Percentiles rank a stretch among this genome's conserved stretches.
Evolutionary conservation across 2,329 filamentous ascomycete species (phyloP).

Genomic region (Penicillium sp.): DNA sequence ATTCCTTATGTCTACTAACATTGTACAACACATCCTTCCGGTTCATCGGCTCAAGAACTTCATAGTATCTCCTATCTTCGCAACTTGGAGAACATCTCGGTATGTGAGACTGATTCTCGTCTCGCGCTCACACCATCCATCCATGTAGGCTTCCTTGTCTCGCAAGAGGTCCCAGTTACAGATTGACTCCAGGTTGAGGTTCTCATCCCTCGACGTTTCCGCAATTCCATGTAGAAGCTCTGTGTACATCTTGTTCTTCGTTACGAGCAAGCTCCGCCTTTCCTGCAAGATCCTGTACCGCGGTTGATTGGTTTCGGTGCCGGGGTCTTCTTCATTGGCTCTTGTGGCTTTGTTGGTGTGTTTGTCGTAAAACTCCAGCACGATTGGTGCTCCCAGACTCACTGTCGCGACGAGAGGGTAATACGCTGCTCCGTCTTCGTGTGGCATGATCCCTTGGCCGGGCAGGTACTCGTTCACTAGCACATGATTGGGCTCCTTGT

Average conservation of each 20-base stretch:
- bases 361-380: conserved; percentile 73
- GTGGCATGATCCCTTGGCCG: conserved; percentile 93
- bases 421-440: conserved; percentile 91
- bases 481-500: conserved; percentile 81
- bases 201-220: conserved; percentile 60
- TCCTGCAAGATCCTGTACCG: conserved; percentile 75
- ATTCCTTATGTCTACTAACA: conserved; percentile 57
- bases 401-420: conserved; percentile 87
- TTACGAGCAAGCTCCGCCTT: conserved; percentile 69
- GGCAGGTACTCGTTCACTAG: conserved; percentile 89
- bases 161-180: conserved; percentile 61
- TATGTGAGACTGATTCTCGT: conserved; percentile 66
- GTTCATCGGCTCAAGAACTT: conserved; percentile 47
- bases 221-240: conserved; percentile 63
- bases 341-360: conserved; percentile 36
- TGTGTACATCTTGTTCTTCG: conserved; percentile 54
- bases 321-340: conserved; percentile 1
- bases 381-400: conserved; percentile 75
- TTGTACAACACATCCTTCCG: background rate
- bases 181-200: conserved; percentile 56
- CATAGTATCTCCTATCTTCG: conserved; percentile 69
- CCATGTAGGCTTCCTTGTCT: conserved; percentile 37
- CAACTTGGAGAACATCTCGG: conserved; percentile 82
- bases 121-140: conserved; percentile 49
- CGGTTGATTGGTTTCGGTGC: conserved; percentile 1